Percentiles rank a stretch among this genome's conserved stretches.
Evolutionary conservation across 129 eudicot genomes (phyloP).

Genomic region (Glebionis coronaria): DNA sequence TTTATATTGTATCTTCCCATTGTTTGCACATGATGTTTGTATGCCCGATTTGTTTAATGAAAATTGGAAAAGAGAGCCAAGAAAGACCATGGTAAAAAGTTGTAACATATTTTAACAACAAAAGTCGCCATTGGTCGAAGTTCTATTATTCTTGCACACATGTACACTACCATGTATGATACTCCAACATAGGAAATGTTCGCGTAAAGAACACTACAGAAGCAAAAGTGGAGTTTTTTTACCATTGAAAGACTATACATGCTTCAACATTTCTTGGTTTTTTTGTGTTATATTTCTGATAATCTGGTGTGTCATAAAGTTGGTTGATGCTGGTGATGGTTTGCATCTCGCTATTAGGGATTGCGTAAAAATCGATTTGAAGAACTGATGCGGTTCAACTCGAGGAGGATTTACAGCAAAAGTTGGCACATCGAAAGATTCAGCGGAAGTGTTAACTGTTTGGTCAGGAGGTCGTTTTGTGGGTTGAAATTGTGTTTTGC

Average conservation of each 20-base stretch:
- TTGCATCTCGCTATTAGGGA: conserved; percentile 40
- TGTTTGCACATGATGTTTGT: conserved; percentile 27
- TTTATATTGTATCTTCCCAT: conserved; percentile 19
- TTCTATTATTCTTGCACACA: conserved; percentile 7
- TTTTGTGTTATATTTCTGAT: conserved; percentile 33
- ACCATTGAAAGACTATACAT: conserved; percentile 13
- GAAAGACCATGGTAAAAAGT: not conserved
- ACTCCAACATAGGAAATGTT: conserved; percentile 16
- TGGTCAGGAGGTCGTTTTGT: too few relatives aligned
- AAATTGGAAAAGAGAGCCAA: not conserved
- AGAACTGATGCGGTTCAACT: too few relatives aligned
- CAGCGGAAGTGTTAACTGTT: too few relatives aligned
- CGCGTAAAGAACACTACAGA: not conserved
- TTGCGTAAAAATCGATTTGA: too few relatives aligned
- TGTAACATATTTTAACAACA: conserved; percentile 10
- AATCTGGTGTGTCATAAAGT: conserved; percentile 22
- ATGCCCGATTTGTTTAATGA: conserved; percentile 17
- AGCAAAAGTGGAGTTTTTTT: conserved; percentile 11
- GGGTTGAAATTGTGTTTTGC: too few relatives aligned
- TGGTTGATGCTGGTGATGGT: conserved; percentile 20
- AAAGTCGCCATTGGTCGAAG: not conserved
- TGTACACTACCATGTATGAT: conserved; percentile 19
- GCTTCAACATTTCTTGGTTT: not conserved
- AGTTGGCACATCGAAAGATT: too few relatives aligned
- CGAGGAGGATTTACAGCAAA: too few relatives aligned